Evolutionary conservation across 1,139 yeast species (phyloP).

Genomic region (Blastobotrys aristatus): DNA sequence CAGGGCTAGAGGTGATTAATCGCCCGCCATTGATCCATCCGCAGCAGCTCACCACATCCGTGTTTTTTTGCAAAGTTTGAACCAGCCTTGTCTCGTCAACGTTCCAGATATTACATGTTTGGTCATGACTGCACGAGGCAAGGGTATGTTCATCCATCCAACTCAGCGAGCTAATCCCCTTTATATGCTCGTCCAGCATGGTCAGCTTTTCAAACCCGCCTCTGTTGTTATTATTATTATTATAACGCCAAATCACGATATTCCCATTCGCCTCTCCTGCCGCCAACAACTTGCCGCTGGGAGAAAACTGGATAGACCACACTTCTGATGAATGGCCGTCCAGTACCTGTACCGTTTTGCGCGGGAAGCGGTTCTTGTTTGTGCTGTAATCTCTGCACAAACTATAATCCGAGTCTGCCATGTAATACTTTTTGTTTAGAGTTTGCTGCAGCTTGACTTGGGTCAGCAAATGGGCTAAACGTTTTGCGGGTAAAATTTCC

Average conservation of each 20-base stretch:
- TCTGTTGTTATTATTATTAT: conserved; percentile 45
- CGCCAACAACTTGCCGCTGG: conserved; percentile 68
- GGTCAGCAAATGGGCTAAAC: conserved; percentile 46
- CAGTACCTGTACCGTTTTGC: conserved; percentile 38
- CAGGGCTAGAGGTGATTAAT: conserved; percentile 74
- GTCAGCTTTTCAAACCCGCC: conserved; percentile 30
- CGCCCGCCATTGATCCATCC: conserved; percentile 65
- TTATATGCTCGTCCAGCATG: conserved; percentile 41
- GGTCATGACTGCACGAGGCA: background rate
- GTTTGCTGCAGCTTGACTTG: conserved; percentile 39
- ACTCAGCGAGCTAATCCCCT: conserved; percentile 61
- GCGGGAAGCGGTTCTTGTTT: conserved; percentile 43
- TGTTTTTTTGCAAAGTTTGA: background rate
- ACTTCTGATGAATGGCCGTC: conserved; percentile 64
- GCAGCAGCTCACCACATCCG: conserved; percentile 52
- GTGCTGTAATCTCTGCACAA: background rate
- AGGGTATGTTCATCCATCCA: conserved; percentile 38
- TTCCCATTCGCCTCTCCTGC: conserved; percentile 70
- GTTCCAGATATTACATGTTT: background rate
- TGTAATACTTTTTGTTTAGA: conserved; percentile 43
- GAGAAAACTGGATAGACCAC: conserved; percentile 78
- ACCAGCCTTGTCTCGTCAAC: background rate
- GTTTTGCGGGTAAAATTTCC: conserved; percentile 48
- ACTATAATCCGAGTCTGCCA: background rate
- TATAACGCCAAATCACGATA: conserved; percentile 44